Evolutionary conservation across 129 eudicot species (phyloP), one percentile per base, ranked within the genome.

Genomic region (Lactuca saligna): DNA sequence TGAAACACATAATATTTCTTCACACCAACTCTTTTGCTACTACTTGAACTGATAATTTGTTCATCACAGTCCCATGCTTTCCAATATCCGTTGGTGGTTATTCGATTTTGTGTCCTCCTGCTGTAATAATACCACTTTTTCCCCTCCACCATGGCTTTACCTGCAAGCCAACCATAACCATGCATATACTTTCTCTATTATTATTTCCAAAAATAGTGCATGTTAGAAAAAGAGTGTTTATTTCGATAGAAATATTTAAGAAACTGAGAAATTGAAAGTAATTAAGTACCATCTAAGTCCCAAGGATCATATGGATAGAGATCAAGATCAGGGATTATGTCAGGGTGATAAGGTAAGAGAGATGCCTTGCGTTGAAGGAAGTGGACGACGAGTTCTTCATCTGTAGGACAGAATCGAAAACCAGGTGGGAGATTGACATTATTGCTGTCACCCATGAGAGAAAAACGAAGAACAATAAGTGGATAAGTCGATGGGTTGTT

Each of bases 351-450:
- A 49, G 98, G 98, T 50, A 93, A 63, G 69, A 87, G 86, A 14
- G 84, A 67, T 33, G 88, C 83, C 66, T 83, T 87, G 33, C 98
- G 92, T 41, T 87, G 97, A 56, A 93, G 98, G 79, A 93, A 93
- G 61, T 93, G 98, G 58, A 89, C 92, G 35, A 93, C 75, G 7
- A 93, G 98, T 68, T 93, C 97, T 86, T 93, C 97, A 46, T 89
- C 98, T 0, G 96, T 72, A 3, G 98, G 98, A 25, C 76, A 85
- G 54, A 93, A 93, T 3, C 95, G 89, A 74, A 93, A 93, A 15
- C 98, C 98, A 0, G 97, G 98, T 11, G 98, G 98, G 13, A 93
- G 87, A 78, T 86, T 86, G 42, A 76, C 82, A 79, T 75, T 79
- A 42, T 67, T 72, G 73, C 76, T 78, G 70, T 79, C 86, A 54